Evolutionary conservation across 805 yeast genomes (phyloP).

Genomic region (Geotrichum ghanense): DNA sequence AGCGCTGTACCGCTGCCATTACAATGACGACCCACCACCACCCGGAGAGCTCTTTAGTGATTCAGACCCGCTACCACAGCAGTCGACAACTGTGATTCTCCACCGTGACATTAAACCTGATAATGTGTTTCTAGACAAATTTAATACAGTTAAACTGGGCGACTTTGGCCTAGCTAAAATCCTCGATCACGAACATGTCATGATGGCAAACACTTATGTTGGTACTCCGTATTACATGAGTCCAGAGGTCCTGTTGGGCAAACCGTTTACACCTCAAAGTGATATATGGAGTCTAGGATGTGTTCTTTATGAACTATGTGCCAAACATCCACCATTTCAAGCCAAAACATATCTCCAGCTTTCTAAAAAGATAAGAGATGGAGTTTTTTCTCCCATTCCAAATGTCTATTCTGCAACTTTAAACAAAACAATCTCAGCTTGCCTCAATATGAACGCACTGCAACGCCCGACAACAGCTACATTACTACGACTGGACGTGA

Average conservation of each 20-base stretch:
- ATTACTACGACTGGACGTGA: slow-evolving; percentile 59
- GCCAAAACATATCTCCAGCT: slow-evolving; percentile 86
- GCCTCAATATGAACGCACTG: slow-evolving; percentile 64
- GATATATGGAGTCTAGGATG: slow-evolving; percentile 97
- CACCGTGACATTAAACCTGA: slow-evolving; percentile 96
- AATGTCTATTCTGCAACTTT: slow-evolving; percentile 65
- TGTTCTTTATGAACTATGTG: slow-evolving; percentile 82
- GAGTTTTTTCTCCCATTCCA: slow-evolving; percentile 56
- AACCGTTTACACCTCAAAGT: slow-evolving; percentile 86
- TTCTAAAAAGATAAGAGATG: slow-evolving; percentile 69
- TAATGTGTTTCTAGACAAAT: slow-evolving; percentile 65
- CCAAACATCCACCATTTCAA: slow-evolving; percentile 85
- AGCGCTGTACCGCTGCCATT: slow-evolving; percentile 86
- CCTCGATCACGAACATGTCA: slow-evolving; percentile 71
- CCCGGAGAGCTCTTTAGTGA: slow-evolving; percentile 40
- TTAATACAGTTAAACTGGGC: slow-evolving; percentile 66
- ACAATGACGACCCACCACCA: slow-evolving; percentile 71
- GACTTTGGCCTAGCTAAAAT: slow-evolving; percentile 94
- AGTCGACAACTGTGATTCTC: slow-evolving; percentile 58
- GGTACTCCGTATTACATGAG: slow-evolving; percentile 99
- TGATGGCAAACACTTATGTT: slow-evolving; percentile 91
- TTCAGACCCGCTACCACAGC: slow-evolving; percentile 33
- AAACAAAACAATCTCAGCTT: slow-evolving; percentile 57
- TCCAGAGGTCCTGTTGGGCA: slow-evolving; percentile 85
- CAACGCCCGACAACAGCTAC: slow-evolving; percentile 73